Base-by-base conservation (phyloP, 768 basidiomycete species). In the Serpula lacrymans region DNA sequence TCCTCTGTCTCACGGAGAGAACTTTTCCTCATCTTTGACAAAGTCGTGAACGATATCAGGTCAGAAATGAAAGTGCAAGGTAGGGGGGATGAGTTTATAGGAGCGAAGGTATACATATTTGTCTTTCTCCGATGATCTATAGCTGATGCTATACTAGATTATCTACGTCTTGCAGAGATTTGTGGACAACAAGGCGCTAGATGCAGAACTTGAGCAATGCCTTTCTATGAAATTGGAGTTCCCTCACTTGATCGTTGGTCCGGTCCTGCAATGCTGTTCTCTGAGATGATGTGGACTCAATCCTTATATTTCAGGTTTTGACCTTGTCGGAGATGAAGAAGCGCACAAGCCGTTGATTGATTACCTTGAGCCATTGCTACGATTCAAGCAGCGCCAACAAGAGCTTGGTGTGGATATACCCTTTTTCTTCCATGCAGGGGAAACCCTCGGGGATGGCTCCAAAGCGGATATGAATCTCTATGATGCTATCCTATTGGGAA, bases 291-390 rank as follows among this genome's bases (percentile, higher is more conserved):
- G 13, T 4, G 17, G 30, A 23, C 16, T 18, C 17, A 20, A 13
- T n/a, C 6, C 13, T 17, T 18, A 17, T n/a, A n/a, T 25, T 3
- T 24, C 32, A 67, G 71, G 70, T 2, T 77, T 77, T 43, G 75
- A 77, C 52, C 59, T 75, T 21, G 74, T 75, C 22, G 72, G 71
- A 1, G 63, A 70, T 39, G 70, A 74, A 45, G 69, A 75, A 44
- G 55, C 50, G n/a, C 45, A 55, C 12, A 49, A 57, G 27, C 66
- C 70, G 3, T 59, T 72, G n/a, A 57, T 58, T 23, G 26, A 67
- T 46, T 74, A 73, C 42, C 49, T 68, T 16, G 57, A 59, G 11
- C 55, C 60, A 2, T 55, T 77, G 11, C 47, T 68, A 11, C 50
- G 47, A 37, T 75, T 74, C 49, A 43, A 60, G n/a, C 46, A 60